Conservation (phyloP, 116 monocot species). For the Zostera marina region DNA sequence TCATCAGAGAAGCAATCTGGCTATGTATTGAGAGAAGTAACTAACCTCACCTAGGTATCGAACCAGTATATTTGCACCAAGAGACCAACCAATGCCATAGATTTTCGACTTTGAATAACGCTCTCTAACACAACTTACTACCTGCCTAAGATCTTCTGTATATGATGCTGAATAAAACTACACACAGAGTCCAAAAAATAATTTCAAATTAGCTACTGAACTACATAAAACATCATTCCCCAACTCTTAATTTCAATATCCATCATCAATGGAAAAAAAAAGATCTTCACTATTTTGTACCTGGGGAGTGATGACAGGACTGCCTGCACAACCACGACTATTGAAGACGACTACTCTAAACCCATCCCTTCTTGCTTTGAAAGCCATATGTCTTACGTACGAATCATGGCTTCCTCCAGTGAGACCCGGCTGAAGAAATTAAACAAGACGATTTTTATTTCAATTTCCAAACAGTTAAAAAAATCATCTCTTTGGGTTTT, state of each 20-base stretch:
- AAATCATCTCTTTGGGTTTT: no score
- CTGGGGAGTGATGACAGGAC: conserved; percentile 84
- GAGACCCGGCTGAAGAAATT: conserved; percentile 83
- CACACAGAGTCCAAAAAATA: conserved; percentile 1
- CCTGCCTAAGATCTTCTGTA: conserved; percentile 65
- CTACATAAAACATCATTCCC: not conserved
- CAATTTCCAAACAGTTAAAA: not conserved
- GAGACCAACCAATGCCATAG: conserved; percentile 86
- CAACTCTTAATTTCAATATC: not conserved
- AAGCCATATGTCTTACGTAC: conserved; percentile 82
- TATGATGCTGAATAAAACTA: conserved; percentile 98
- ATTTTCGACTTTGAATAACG: conserved; percentile 52
- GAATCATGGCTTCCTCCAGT: conserved; percentile 91
- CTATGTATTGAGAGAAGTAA: no score
- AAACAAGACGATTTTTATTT: not conserved
- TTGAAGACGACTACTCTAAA: conserved; percentile 86
- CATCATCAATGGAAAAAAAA: not conserved
- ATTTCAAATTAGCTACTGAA: not conserved
- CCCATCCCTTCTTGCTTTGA: conserved; percentile 57
- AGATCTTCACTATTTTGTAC: conserved; percentile 11
- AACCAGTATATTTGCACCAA: conserved; percentile 92
- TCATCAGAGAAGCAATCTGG: no score
- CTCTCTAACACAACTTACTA: conserved; percentile 41
- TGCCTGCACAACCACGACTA: conserved; percentile 74
- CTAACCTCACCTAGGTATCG: conserved; percentile 63